These are phyloP conservation scores for Wallacemonas rigidus DNA, from an alignment of 208 protist genomes.

Conservation along the genomic window DNA sequence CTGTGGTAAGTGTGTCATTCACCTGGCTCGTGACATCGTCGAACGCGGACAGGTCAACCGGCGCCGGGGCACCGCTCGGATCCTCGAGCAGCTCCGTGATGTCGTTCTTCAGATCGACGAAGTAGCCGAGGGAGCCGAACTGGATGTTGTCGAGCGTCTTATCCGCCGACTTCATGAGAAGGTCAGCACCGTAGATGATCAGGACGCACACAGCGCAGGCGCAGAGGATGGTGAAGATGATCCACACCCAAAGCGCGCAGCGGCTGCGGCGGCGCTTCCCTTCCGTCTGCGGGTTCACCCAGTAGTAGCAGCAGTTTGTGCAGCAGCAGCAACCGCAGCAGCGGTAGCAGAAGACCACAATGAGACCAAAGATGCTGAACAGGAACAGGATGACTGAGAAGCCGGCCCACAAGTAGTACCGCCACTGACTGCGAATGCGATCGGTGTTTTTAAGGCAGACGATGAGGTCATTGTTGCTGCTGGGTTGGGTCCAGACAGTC, in stretches of 20 bases:
- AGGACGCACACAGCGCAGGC: slow-evolving; percentile 56
- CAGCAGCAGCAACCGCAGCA: slow-evolving; percentile 43
- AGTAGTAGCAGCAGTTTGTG: slow-evolving; percentile 27
- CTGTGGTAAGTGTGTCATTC: slow-evolving; percentile 25
- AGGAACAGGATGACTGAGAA: slow-evolving; percentile 56
- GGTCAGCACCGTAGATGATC: slow-evolving; percentile 54
- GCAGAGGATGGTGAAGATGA: slow-evolving; percentile 47
- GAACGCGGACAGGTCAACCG: slow-evolving; percentile 42
- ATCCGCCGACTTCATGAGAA: slow-evolving; percentile 33
- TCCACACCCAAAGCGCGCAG: slow-evolving; percentile 77
- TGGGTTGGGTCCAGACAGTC: slow-evolving; percentile 67
- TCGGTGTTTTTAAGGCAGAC: slow-evolving; percentile 53
- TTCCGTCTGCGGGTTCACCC: slow-evolving; percentile 27
- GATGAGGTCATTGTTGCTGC: slow-evolving; percentile 50
- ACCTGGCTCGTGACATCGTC: slow-evolving; percentile 38
- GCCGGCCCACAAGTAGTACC: slow-evolving; percentile 58
- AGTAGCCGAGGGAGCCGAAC: slow-evolving; percentile 47
- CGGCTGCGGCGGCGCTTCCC: slow-evolving; percentile 30
- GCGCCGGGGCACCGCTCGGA: slow-evolving; percentile 5
- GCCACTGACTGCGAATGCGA: slow-evolving; percentile 54
- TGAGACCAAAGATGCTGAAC: slow-evolving; percentile 53
- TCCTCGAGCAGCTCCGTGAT: slow-evolving; percentile 44
- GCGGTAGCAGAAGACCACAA: slow-evolving; percentile 56
- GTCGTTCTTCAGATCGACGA: slow-evolving; percentile 34
- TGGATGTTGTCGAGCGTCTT: slow-evolving; percentile 35